Base-by-base conservation (phyloP, 2,329 filamentous ascomycete species). In the Aspergillus felis region DNA sequence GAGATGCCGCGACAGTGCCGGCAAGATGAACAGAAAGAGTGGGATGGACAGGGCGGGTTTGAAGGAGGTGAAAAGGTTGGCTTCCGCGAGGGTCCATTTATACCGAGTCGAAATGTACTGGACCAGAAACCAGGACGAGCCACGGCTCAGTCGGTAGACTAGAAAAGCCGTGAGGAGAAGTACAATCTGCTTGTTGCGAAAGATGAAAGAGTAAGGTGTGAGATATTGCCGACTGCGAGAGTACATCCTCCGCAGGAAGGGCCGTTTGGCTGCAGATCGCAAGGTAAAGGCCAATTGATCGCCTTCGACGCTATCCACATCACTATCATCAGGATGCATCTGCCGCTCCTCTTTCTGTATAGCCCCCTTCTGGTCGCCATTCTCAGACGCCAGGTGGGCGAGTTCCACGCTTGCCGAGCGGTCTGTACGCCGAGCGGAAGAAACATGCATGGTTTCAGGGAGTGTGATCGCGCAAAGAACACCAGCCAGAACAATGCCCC, bases 61-160 rank as follows among this genome's bases (percentile, higher is more conserved):
- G 52, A 80, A 74, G 0, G 79, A 79, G 4, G 79, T 70, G 22
- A 81, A 66, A 55, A 77, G 64, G 47, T 76, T 77, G 53, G 76
- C 68, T 50, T 70, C 61, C 0, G 79, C 77, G 20, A 82, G 70
- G 35, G 76, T 75, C 78, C 79, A 82, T 25, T 66, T 63, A 55
- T 81, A 82, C 25, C 80, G 72, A n/a, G 77, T 78, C 1, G 79
- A 82, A 20, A 81, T 77, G 62, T 82, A 82, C 57, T 80, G 78
- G n/a, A 81, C 71, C 14, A 82, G 64, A 54, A 82, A 73, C 60
- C 74, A 76, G 17, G 78, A 69, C 9, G 78, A 76, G 50, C 79
- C 78, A 27, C 78, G 73, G 51, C 77, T 79, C 6, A 82, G 68
- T n/a, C 78, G 73, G 61, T 78, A 79, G 14, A 79, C 76, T 24